These are phyloP conservation scores for Blastomyces silverae DNA, from an alignment of 2,329 filamentous ascomycete genomes.

Conservation along the genomic window DNA sequence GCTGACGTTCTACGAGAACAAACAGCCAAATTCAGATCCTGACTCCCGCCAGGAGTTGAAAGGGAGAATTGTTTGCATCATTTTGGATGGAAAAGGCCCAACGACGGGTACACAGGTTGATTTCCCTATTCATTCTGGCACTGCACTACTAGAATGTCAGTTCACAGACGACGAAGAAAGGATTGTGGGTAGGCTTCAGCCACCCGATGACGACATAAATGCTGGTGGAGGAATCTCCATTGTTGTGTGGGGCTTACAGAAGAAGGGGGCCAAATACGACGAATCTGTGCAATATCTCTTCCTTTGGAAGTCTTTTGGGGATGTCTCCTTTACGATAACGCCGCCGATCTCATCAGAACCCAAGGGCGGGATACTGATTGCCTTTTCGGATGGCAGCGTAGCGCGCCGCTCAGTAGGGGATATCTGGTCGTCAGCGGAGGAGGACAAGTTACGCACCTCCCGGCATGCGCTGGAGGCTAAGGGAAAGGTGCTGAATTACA, in stretches of 20 bases:
- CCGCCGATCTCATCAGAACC: slow-evolving; percentile 9
- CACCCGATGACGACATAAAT: slow-evolving; percentile 10
- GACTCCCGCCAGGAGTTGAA: neutral
- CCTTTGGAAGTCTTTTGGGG: slow-evolving; percentile 12
- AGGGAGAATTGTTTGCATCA: neutral
- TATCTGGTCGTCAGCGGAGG: slow-evolving; percentile 12
- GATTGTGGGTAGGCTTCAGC: neutral
- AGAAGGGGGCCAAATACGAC: slow-evolving; percentile 9
- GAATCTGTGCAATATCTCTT: slow-evolving; percentile 2
- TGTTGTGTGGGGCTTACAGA: slow-evolving; percentile 12
- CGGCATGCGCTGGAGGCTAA: slow-evolving; percentile 11
- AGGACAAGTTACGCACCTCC: neutral
- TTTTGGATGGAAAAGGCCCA: slow-evolving; percentile 6
- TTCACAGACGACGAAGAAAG: slow-evolving; percentile 12
- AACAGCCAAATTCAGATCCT: neutral
- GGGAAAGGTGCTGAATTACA: slow-evolving; percentile 11
- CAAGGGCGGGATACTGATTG: slow-evolving; percentile 11
- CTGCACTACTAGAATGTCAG: slow-evolving; percentile 9
- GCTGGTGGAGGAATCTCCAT: slow-evolving; percentile 5
- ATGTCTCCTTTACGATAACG: slow-evolving; percentile 11
- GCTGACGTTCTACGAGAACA: slow-evolving; percentile 10
- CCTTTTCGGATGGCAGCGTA: slow-evolving; percentile 6
- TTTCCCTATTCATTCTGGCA: slow-evolving; percentile 10
- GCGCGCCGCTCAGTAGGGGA: slow-evolving; percentile 9
- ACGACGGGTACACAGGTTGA: slow-evolving; percentile 11